Evolutionary conservation across 1,139 yeast genomes (phyloP), one percentile per base, ranked within the genome.

Genomic region (Saccharomyces hybrid): DNA sequence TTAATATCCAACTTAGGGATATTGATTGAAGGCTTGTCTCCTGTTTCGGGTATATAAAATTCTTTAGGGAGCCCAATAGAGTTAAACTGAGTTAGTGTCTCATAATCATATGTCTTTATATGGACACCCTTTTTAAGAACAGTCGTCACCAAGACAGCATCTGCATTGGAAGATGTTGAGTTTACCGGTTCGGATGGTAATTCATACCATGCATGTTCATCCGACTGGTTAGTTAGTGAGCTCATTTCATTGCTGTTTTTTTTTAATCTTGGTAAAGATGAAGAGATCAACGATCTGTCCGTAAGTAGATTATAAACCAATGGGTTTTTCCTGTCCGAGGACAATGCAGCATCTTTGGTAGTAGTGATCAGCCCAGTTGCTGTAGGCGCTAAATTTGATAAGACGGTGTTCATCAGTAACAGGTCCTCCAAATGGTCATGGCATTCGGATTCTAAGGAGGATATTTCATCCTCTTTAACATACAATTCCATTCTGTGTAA

Each of bases 271-370:
- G 99, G 98, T 48, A 93, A 75, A 0, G 98, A 91, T 0, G 97
- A 89, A 0, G 97, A 89, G 14, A 93, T 84, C n/a, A 89, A 78
- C 0, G 98, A 90, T 54, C 98, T 75, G 68, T 93, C 98, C 0
- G 99, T 93, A 46, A 93, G 75, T 7, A 93, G 81, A 67, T 93
- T 93, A 71, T 90, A 89, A 9, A 93, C 82, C 44, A 93, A 79
- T 0, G 99, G 98, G 67, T 91, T 89, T 69, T 78, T 65, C 6
- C 60, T 60, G 50, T 64, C 68, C 2, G 62, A 57, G 7, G 60
- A 55, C 24, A 60, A 55, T 9, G 65, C 60, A 4, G 70, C 71
- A 3, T 69, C 64, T 19, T 57, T 54, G n/a, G 62, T 52, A 1
- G 76, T 71, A 0, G 77, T 72, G 9, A 74, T 70, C 5, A 73